A percentile compares a stretch with the other conserved stretches of the same genome.
Conservation (phyloP, 306 rosid genomes). For the Neltuma alba region DNA sequence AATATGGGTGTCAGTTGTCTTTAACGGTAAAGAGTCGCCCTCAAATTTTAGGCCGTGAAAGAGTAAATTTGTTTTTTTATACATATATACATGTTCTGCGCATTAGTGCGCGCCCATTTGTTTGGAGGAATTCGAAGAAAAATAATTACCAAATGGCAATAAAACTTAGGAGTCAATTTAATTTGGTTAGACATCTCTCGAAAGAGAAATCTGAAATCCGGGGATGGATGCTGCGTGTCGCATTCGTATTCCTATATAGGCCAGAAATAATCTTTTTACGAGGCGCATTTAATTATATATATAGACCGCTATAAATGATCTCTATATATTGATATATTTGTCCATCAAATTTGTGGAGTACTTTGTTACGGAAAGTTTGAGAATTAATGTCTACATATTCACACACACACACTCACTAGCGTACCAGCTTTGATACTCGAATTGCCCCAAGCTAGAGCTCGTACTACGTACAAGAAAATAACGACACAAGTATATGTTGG, state of each 20-base stretch:
- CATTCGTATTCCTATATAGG: not conserved
- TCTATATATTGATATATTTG: not conserved
- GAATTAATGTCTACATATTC: not conserved
- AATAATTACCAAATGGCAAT: not conserved
- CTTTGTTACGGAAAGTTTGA: not conserved
- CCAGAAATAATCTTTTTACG: not conserved
- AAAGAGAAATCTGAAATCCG: not conserved
- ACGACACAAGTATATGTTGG: not conserved
- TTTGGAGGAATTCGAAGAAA: not conserved
- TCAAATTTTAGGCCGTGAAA: not conserved
- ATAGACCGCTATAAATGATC: not conserved
- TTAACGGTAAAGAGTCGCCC: not conserved
- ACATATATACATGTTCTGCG: too few species aligned
- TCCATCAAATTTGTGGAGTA: not conserved
- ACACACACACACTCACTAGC: not conserved
- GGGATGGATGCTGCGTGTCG: constrained; percentile 4
- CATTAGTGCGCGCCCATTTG: not conserved
- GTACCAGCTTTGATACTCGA: not conserved
- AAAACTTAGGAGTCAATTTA: not conserved
- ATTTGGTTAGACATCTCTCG: not conserved
- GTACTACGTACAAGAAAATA: constrained; percentile 17
- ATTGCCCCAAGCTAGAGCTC: not conserved
- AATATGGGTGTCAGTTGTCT: too few species aligned
- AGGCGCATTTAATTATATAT: not conserved
- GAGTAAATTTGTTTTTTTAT: not conserved